Conservation (phyloP, 164 flowering plant species). For the Malania oleifera region DNA sequence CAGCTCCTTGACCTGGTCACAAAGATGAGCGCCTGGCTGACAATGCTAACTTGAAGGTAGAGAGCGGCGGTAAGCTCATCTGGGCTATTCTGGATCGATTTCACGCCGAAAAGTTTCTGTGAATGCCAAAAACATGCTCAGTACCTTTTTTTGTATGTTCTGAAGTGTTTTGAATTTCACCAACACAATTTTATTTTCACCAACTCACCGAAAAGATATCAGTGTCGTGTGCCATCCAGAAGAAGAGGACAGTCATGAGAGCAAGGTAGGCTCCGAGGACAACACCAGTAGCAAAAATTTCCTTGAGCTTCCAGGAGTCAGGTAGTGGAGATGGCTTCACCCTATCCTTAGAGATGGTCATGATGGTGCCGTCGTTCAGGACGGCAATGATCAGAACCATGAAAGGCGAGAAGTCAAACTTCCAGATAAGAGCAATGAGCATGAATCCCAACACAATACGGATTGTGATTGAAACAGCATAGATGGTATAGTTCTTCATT, state of each 20-base stretch:
- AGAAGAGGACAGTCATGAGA: conserved; percentile 57
- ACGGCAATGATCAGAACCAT: conserved; percentile 84
- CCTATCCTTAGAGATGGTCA: conserved; percentile 92
- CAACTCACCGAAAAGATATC: conserved; percentile 60
- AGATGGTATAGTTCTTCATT: conserved; percentile 94
- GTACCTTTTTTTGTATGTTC: not conserved
- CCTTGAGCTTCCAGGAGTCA: conserved; percentile 81
- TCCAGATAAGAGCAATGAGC: conserved; percentile 78
- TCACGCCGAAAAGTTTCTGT: conserved; percentile 52
- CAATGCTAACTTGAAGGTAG: conserved; percentile 85
- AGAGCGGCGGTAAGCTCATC: conserved; percentile 62
- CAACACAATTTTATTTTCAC: not conserved
- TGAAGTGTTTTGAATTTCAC: not conserved
- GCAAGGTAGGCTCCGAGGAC: conserved; percentile 73
- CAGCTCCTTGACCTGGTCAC: conserved; percentile 85
- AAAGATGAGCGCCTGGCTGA: conserved; percentile 88
- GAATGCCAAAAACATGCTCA: conserved; percentile 1
- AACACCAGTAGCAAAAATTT: conserved; percentile 69
- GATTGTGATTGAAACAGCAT: conserved; percentile 90
- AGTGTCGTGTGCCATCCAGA: conserved; percentile 45
- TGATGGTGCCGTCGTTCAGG: conserved; percentile 87
- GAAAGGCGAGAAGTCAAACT: conserved; percentile 92
- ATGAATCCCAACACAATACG: conserved; percentile 82
- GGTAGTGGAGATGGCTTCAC: conserved; percentile 92
- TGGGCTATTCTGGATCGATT: conserved; percentile 25